Evolutionary conservation across 345 rosid genomes (phyloP), one percentile per base, ranked within the genome.

Genomic region (Chamaenerion angustifolium): DNA sequence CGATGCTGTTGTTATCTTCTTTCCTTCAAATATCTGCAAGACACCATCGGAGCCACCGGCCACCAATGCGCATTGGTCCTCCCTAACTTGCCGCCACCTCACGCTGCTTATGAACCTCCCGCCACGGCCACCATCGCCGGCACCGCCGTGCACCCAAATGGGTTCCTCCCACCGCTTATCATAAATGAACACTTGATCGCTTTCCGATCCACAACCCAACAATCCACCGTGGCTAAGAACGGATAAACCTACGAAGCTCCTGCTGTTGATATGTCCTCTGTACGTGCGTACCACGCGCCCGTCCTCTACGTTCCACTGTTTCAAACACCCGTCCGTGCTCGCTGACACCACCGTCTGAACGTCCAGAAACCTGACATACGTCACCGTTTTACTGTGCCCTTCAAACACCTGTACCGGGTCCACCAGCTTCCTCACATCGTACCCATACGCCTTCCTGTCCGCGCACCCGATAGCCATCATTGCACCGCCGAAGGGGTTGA

Each of bases 41-140:
- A 44, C 64, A 40, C 97, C 97, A 61, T 83, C 75, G 1, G 97
- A 89, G 16, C 94, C 97, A 13, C 95, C 95, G 0, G 94, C 83
- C 8, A 83, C 74, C 3, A 89, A 76, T 4, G 74, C 71, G 64
- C 90, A 81, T 48, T 52, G 50, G 2, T 85, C 90, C n/a, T 70
- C 85, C 3, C 46, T 72, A 10, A 55, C 76, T 76, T 77, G 95
- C 59, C 79, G 77, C 94, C 84, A 85, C 56, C 86, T 77, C 56
- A 89, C 94, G 49, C 97, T 77, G 47, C 83, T 89, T 11, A 85
- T 83, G 35, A 85, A 78, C 63, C 74, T 73, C 6, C 48, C 16
- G 4, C 54, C 70, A 5, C 25, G 11, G n/a, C 70, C 52, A 2
- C 18, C 41, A 2, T 21, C 25, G 44, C 43, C 27, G 53, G 25